Percentiles rank a stretch among this genome's conserved stretches.
Conservation (phyloP, 78 protist species). For the Dictyostelium capitatum region DNA sequence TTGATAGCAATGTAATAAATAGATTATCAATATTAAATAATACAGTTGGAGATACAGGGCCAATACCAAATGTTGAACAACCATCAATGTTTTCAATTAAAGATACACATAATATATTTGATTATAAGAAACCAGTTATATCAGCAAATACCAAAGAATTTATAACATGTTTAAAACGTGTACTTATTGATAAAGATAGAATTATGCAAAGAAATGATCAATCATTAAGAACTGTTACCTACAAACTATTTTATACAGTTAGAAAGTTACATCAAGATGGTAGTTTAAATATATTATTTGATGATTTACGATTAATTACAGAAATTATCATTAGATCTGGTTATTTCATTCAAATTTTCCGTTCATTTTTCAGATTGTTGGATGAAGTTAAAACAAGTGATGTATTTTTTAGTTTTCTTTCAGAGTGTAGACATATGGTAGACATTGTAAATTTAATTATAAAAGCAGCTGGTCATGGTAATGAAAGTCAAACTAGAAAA, state of each 20-base stretch:
- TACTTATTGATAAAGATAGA: constrained; percentile 8
- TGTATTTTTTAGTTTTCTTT: constrained; percentile 26
- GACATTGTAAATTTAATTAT: constrained; percentile 24
- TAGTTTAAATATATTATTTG: constrained; percentile 4
- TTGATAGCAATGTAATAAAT: neutral
- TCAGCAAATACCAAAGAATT: constrained; percentile 12
- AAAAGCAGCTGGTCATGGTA: constrained; percentile 17
- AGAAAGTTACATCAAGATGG: constrained; percentile 25
- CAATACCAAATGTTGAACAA: constrained; percentile 22
- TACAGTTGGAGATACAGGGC: neutral
- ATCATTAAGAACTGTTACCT: constrained; percentile 8
- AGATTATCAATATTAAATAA: constrained; percentile 19
- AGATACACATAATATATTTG: constrained; percentile 40
- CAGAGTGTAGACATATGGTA: constrained; percentile 53
- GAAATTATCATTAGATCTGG: constrained; percentile 61
- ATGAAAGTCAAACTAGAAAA: constrained; percentile 55
- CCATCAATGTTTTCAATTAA: constrained; percentile 36
- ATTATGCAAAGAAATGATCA: constrained; percentile 55
- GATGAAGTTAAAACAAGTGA: constrained; percentile 41
- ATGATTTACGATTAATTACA: constrained; percentile 26
- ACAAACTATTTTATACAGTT: constrained; percentile 6
- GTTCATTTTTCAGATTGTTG: constrained; percentile 11
- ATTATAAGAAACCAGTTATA: constrained; percentile 28
- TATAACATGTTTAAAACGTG: neutral
- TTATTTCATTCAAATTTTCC: constrained; percentile 45